Evolutionary conservation across 345 rosid species (phyloP).

Genomic region (Conringia planisiliqua): DNA sequence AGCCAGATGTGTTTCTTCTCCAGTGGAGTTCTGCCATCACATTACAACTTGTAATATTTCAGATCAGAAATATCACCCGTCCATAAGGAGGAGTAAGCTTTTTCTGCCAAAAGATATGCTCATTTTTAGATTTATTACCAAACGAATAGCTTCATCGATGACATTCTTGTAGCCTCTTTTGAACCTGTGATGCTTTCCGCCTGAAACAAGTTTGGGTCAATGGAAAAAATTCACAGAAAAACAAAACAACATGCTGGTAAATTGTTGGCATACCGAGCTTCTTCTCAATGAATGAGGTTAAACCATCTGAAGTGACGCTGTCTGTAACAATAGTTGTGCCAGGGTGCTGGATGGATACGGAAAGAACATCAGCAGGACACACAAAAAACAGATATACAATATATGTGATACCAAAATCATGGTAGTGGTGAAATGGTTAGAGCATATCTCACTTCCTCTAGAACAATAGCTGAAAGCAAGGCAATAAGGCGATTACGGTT

Average conservation of each 20-base stretch:
- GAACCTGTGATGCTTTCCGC: constrained; percentile 94
- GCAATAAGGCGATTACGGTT: constrained; percentile 95
- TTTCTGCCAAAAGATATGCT: background rate
- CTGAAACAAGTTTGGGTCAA: constrained; percentile 37
- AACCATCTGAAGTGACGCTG: constrained; percentile 97
- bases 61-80: background rate
- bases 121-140: constrained; percentile 47
- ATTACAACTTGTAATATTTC: background rate
- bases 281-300: constrained; percentile 79
- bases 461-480: constrained; percentile 85
- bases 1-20: constrained; percentile 92
- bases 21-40: constrained; percentile 66
- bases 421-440: background rate
- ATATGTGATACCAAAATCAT: constrained; percentile 2
- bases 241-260: background rate
- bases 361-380: background rate
- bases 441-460: constrained; percentile 73
- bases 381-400: background rate
- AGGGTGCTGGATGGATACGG: constrained; percentile 64
- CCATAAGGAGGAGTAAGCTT: background rate
- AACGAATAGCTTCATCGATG: constrained; percentile 87
- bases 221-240: background rate
- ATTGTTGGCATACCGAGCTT: constrained; percentile 65
- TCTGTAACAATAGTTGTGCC: constrained; percentile 94
- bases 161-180: constrained; percentile 98